Base-by-base conservation (phyloP, 1,139 yeast genomes). In the Hansenula sp. region DNA sequence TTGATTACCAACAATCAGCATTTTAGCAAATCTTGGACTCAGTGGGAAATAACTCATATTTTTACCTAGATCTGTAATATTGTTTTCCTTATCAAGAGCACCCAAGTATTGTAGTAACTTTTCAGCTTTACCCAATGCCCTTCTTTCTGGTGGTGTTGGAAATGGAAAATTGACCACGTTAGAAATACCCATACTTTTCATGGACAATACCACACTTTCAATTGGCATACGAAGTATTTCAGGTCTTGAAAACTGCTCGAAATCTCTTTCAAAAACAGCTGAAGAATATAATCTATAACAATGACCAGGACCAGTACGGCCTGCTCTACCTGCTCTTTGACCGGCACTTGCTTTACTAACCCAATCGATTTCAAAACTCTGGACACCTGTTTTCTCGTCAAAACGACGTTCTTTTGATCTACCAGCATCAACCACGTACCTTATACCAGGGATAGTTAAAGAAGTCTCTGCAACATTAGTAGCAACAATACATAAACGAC, bases 281-380 rank as follows among this genome's bases (percentile, higher is more conserved):
- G 97, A 90, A 0, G 98, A 90, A 55, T 73, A 94, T 19, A 94
- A 65, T 44, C 98, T 71, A 60, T 94, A 94, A 60, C 97, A 88
- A 57, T 94, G 98, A 41, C 99, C 99, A 0, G 98, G 97, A 0
- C 98, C 98, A 0, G 97, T 92, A 76, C 99, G 85, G 59, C 98
- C 99, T 38, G 99, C 98, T 73, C 99, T 83, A 63, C 98, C 98
- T 28, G 96, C 67, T 66, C 98, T 75, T 68, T 94, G 99, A 49
- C 80, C 94, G 0, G 98, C 94, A 43, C 96, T 85, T 1, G 99
- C 98, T 55, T 94, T 89, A 30, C 96, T 84, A 13, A 92, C 72
- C 97, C 97, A 94, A 43, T 80, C 87, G 38, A 94, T 75, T 56
- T 85, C 95, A 62, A 85, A 94, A 44, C 95, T 85, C 61, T 92